These are phyloP conservation scores for Claviceps lovelessii DNA, from an alignment of 2,329 filamentous ascomycete species.

Conservation along the genomic window DNA sequence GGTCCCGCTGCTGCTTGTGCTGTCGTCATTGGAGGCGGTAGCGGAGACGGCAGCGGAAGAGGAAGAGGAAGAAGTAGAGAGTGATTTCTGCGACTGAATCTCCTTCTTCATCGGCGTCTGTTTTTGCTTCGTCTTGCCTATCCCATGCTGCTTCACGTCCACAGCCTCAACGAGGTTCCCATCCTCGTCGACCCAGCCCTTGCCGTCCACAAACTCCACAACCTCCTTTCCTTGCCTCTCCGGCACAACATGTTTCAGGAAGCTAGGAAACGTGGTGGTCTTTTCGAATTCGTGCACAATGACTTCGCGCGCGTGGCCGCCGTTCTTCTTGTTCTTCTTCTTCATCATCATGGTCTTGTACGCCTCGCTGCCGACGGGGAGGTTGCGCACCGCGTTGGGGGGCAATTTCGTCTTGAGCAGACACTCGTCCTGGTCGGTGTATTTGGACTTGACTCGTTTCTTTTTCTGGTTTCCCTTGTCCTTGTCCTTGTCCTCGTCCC, in stretches of 20 bases:
- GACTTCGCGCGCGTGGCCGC: constrained; percentile 34
- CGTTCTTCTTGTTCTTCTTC: constrained; percentile 31
- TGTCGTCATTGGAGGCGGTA: constrained; percentile 13
- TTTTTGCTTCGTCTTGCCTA: not conserved
- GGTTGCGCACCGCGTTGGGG: constrained; percentile 28
- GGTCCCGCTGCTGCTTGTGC: constrained; percentile 26
- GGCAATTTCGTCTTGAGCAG: constrained; percentile 70
- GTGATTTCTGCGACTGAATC: constrained; percentile 4
- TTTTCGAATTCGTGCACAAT: constrained; percentile 83
- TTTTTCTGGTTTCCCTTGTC: constrained; percentile 37
- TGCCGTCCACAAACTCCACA: constrained; percentile 61
- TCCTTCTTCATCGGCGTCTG: constrained; percentile 9
- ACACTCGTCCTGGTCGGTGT: constrained; percentile 66
- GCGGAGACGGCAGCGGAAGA: no score
- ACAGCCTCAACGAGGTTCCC: constrained; percentile 59
- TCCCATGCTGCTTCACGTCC: constrained; percentile 13
- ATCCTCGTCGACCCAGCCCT: constrained; percentile 73
- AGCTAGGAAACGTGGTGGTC: constrained; percentile 67
- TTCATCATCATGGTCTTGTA: constrained; percentile 42
- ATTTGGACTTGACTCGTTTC: constrained; percentile 56
- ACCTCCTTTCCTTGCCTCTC: constrained; percentile 22
- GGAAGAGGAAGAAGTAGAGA: not conserved
- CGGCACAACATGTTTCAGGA: constrained; percentile 44
- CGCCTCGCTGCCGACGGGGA: constrained; percentile 23
- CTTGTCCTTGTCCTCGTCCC: constrained; percentile 29